Percentiles rank a stretch among this genome's conserved stretches.
Conservation (phyloP, 2,329 filamentous ascomycete species). For the Curvularia sp. region DNA sequence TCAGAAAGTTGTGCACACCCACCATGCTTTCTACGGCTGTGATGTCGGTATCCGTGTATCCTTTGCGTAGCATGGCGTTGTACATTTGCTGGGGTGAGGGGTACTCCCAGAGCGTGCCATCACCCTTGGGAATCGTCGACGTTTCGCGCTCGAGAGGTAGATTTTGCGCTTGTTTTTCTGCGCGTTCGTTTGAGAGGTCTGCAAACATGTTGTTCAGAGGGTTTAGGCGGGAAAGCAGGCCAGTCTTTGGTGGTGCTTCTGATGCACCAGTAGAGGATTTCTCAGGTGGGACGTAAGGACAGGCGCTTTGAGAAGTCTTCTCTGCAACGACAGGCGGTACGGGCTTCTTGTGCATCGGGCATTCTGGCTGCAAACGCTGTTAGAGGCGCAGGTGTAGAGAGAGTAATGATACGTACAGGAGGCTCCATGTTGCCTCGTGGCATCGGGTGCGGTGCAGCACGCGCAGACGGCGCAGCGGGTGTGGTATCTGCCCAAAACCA, state of each 20-base stretch:
- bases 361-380: conserved; percentile 62
- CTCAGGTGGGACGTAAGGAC: conserved; percentile 56
- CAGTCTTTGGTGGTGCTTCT: conserved; percentile 49
- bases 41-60: conserved; percentile 90
- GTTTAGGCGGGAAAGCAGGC: conserved; percentile 71
- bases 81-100: conserved; percentile 99
- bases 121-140: conserved; percentile 90
- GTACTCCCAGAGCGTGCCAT: conserved; percentile 89
- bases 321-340: conserved; percentile 42
- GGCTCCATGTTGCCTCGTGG: conserved; percentile 59
- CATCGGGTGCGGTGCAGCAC: conserved; percentile 57
- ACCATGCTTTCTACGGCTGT: conserved; percentile 98
- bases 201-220: conserved; percentile 96
- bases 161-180: conserved; percentile 73
- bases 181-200: conserved; percentile 79
- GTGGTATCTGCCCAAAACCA: conserved; percentile 73
- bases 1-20: conserved; percentile 95
- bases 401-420: conserved; percentile 56
- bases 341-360: conserved; percentile 70
- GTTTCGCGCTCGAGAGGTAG: conserved; percentile 82
- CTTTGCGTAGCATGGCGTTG: conserved; percentile 95
- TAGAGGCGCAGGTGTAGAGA: conserved; percentile 29
- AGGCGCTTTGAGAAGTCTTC: conserved; percentile 56
- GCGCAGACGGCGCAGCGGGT: conserved; percentile 49
- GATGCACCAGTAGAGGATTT: conserved; percentile 41